These are phyloP conservation scores for Collariella sp. DNA, from an alignment of 495 filamentous ascomycete genomes.

Conservation along the genomic window DNA sequence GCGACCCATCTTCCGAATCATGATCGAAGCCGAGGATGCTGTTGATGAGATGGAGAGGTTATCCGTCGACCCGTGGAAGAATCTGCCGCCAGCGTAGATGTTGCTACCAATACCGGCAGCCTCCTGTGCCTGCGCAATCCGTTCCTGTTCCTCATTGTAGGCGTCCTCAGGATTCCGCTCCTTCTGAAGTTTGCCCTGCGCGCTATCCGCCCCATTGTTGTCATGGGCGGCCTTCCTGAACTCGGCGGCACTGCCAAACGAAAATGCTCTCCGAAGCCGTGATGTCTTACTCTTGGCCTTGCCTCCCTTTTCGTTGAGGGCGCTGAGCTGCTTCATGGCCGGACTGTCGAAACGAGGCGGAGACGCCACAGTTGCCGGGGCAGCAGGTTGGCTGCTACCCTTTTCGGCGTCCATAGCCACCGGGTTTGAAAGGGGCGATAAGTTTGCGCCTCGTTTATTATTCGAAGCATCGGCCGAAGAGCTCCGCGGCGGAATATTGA, in stretches of 20 bases:
- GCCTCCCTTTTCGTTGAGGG: slow-evolving; percentile 64
- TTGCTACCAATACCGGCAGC: slow-evolving; percentile 81
- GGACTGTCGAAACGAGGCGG: slow-evolving; percentile 47
- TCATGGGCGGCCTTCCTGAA: slow-evolving; percentile 69
- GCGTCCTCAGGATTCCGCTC: slow-evolving; percentile 64
- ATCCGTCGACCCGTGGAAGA: slow-evolving; percentile 89
- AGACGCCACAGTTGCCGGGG: slow-evolving; percentile 26
- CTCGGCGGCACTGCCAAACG: slow-evolving; percentile 93
- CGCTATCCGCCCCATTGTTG: slow-evolving; percentile 38
- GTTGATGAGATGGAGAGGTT: slow-evolving; percentile 96
- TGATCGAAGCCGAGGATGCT: slow-evolving; percentile 94
- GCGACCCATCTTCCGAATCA: slow-evolving; percentile 99
- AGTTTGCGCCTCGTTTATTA: slow-evolving; percentile 54
- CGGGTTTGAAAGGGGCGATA: slow-evolving; percentile 85
- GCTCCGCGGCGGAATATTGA: slow-evolving; percentile 58
- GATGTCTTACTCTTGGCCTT: slow-evolving; percentile 73
- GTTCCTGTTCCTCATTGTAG: slow-evolving; percentile 66
- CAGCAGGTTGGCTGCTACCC: slow-evolving; percentile 24
- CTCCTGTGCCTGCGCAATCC: slow-evolving; percentile 86
- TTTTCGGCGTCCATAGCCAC: slow-evolving; percentile 47
- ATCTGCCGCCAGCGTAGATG: slow-evolving; percentile 83
- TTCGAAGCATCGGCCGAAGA: slow-evolving; percentile 59
- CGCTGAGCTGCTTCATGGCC: slow-evolving; percentile 70
- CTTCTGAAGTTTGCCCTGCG: slow-evolving; percentile 59
- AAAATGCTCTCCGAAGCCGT: slow-evolving; percentile 86